A percentile compares a stretch with the other conserved stretches of the same genome.
These are phyloP conservation scores for Trametes cingulata DNA, from an alignment of 768 basidiomycete species.

Conservation along the genomic window DNA sequence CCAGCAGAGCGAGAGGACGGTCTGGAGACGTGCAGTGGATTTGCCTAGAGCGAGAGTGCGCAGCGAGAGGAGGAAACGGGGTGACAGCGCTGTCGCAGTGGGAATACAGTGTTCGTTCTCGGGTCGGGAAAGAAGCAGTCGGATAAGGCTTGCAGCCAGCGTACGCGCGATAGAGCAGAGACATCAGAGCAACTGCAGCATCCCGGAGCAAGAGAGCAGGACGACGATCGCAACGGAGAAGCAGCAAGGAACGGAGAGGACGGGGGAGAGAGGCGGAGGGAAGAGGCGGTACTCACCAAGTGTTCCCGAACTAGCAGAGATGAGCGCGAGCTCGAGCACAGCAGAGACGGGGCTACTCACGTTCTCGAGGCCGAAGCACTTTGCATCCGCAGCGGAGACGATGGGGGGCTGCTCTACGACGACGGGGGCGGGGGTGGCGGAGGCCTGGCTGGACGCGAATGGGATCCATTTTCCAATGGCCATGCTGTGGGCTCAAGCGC, in stretches of 20 bases:
- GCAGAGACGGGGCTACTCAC: constrained; percentile 62
- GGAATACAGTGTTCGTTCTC: neutral
- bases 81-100: neutral
- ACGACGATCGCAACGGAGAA: too few relatives aligned
- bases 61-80: neutral
- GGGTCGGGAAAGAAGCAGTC: neutral
- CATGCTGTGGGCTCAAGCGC: constrained; percentile 19
- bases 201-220: too few relatives aligned
- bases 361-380: constrained; percentile 97
- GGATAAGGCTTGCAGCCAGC: neutral
- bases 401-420: constrained; percentile 24
- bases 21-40: neutral
- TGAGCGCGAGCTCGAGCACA: constrained; percentile 16
- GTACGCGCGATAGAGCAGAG: too few relatives aligned
- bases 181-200: too few relatives aligned
- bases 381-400: constrained; percentile 64
- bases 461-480: constrained; percentile 33
- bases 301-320: constrained; percentile 83
- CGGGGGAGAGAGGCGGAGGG: neutral
- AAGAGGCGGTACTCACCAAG: constrained; percentile 60
- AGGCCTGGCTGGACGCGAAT: constrained; percentile 26
- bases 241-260: too few relatives aligned
- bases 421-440: constrained; percentile 21
- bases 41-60: neutral
- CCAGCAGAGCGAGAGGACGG: too few relatives aligned